A percentile compares a stretch with the other conserved stretches of the same genome.
phyloP scores from a whole-genome alignment of 2,329 filamentous ascomycete genomes.

The Trichoderma koningiopsis region DNA sequence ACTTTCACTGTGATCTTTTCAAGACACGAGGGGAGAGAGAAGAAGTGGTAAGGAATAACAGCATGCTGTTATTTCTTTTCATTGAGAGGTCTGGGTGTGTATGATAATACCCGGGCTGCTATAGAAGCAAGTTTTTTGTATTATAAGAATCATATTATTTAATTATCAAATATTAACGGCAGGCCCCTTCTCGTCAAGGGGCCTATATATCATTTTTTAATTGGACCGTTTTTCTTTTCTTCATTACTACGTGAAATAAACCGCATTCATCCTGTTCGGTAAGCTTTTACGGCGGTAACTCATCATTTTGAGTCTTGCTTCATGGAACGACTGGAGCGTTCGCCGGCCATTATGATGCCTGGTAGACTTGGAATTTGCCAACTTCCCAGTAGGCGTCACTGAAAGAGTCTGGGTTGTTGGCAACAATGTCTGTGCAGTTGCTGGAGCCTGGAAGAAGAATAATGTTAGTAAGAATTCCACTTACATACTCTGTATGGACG shows the following conservation, averaged over 20 bases:
- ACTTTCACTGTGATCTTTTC: slow-evolving; percentile 3
- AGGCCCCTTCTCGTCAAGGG: not conserved
- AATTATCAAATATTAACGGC: not conserved
- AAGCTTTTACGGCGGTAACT: not conserved
- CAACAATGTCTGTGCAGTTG: slow-evolving; percentile 60
- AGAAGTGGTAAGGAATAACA: not conserved
- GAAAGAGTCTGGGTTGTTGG: slow-evolving; percentile 58
- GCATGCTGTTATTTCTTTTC: not conserved
- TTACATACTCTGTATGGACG: not conserved
- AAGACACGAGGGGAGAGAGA: not conserved
- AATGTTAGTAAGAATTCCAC: not conserved
- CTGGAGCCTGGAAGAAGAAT: slow-evolving; percentile 46
- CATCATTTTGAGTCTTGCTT: not conserved
- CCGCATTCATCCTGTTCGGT: not conserved
- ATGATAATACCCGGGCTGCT: slow-evolving; percentile 17
- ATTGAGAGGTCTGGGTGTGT: not conserved
- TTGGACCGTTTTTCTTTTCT: not conserved
- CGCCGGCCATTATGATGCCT: slow-evolving; percentile 32
- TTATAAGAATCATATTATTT: slow-evolving; percentile 2
- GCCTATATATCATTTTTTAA: not conserved
- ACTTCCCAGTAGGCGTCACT: slow-evolving; percentile 67
- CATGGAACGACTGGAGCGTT: not conserved
- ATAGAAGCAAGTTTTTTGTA: slow-evolving; percentile 19
- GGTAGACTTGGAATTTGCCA: slow-evolving; percentile 61
- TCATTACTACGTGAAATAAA: not conserved